Base-by-base conservation (phyloP, 495 filamentous ascomycete species). In the Penicillium lividum region DNA sequence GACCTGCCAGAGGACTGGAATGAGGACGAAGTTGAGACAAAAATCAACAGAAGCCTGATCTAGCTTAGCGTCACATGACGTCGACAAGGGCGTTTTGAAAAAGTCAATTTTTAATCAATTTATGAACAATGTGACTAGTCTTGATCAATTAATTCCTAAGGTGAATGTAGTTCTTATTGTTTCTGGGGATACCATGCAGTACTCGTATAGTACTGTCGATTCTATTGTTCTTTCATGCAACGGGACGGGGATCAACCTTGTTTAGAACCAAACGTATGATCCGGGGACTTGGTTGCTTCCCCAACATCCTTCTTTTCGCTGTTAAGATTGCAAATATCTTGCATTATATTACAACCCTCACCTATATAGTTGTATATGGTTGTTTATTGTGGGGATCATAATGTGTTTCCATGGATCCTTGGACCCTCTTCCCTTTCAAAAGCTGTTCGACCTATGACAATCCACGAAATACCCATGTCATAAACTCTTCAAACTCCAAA, bases 1-100 rank as follows among this genome's bases (percentile, higher is more conserved):
- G 53, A 61, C 65, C 65, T 65, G 65, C 65, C 65, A 62, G 62
- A 68, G 65, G 65, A 68, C 53, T 62, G 62, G 60, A 53, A 62
- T 51, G 45, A 45, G 51, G 36, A 62, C 63, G 65, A 65, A 69
- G 53, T 64, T 59, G 64, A 65, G 60, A 67, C 59, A 69, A 69
- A 60, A 65, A 69, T 64, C 64, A 71, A 71, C 64, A 69, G 38
- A 48, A 36, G 29, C 61, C 57, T 45, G 53, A 65, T 65, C 43
- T 43, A 61, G 59, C 22, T 44, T 68, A 67, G 64, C 48, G 67
- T 63, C 61, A 63, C 55, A 66, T 69, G 67, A 69, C 67, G 67
- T 69, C 61, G 60, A 51, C 34, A 55, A 49, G 46, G 46, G 46
- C 46, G 46, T 49, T 49, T 49, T 28, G 31, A 49, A 15, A 40